Evolutionary conservation across 441 rosid species (phyloP).

Genomic region (Croton laevigatus): DNA sequence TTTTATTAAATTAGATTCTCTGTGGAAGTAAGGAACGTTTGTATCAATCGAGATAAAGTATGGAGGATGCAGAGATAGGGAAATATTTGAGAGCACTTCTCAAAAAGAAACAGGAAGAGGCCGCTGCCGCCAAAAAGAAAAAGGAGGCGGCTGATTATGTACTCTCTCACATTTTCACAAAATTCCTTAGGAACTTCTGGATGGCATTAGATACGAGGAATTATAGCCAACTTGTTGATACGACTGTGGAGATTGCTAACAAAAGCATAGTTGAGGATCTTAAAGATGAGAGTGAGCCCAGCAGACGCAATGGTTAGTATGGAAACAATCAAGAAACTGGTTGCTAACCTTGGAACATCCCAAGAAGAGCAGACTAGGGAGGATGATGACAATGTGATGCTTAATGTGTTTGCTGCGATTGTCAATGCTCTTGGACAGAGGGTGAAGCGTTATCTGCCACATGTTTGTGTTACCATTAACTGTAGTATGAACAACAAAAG

Average conservation of each 20-base stretch:
- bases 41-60: too few species aligned
- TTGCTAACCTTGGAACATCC: slow-evolving; percentile 87
- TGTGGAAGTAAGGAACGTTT: too few species aligned
- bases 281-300: slow-evolving; percentile 90
- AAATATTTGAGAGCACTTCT: too few species aligned
- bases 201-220: slow-evolving; percentile 96
- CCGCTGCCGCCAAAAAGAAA: too few species aligned
- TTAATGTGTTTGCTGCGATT: slow-evolving; percentile 95
- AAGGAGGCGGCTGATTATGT: slow-evolving; percentile 63
- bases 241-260: slow-evolving; percentile 93
- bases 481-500: slow-evolving; percentile 99
- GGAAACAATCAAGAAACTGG: slow-evolving; percentile 97
- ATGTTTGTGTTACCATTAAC: slow-evolving; percentile 96
- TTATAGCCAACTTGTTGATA: slow-evolving; percentile 87
- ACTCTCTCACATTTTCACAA: slow-evolving; percentile 79
- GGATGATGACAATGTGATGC: slow-evolving; percentile 99
- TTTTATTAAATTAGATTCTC: too few species aligned
- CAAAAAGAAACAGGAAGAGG: too few species aligned
- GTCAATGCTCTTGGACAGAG: slow-evolving; percentile 94
- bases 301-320: slow-evolving; percentile 91
- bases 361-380: too few species aligned
- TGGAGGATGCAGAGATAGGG: too few species aligned
- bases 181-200: slow-evolving; percentile 82
- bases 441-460: slow-evolving; percentile 97
- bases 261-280: slow-evolving; percentile 89